Conservation (phyloP, 306 rosid genomes). For the Malus sylvestris region DNA sequence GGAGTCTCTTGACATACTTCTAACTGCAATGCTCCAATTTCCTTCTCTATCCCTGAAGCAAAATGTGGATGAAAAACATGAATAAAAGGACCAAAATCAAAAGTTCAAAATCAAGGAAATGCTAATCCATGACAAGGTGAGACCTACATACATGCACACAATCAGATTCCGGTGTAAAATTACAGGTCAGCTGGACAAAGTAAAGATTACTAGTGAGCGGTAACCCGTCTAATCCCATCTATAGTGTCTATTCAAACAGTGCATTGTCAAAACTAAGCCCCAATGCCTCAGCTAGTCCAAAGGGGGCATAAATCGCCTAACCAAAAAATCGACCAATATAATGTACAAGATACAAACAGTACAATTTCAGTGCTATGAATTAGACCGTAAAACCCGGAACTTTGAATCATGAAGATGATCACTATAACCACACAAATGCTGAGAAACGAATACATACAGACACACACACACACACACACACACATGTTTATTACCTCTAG, state of each 20-base stretch:
- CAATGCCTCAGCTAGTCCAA: not conserved
- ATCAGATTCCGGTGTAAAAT: not conserved
- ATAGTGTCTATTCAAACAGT: not conserved
- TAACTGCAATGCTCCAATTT: slow-evolving; percentile 81
- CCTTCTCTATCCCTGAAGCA: slow-evolving; percentile 79
- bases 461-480: not conserved
- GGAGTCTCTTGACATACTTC: slow-evolving; percentile 56
- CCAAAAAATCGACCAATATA: not conserved
- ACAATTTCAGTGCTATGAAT: not conserved
- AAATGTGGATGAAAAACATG: not conserved
- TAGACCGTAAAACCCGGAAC: not conserved
- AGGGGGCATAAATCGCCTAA: not conserved
- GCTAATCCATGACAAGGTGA: not conserved
- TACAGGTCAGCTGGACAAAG: not conserved
- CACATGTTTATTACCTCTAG: slow-evolving; percentile 52
- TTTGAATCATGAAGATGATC: not conserved
- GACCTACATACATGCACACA: not conserved
- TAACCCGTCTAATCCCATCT: not conserved
- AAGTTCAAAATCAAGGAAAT: not conserved
- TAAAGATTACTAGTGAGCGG: not conserved
- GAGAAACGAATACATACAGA: not conserved
- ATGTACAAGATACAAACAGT: not conserved
- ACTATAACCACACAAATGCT: not conserved
- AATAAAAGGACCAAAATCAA: not conserved
- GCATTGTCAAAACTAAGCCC: not conserved